Base-by-base conservation (phyloP, 2,329 filamentous ascomycete genomes). In the Curvularia verruculosa region DNA sequence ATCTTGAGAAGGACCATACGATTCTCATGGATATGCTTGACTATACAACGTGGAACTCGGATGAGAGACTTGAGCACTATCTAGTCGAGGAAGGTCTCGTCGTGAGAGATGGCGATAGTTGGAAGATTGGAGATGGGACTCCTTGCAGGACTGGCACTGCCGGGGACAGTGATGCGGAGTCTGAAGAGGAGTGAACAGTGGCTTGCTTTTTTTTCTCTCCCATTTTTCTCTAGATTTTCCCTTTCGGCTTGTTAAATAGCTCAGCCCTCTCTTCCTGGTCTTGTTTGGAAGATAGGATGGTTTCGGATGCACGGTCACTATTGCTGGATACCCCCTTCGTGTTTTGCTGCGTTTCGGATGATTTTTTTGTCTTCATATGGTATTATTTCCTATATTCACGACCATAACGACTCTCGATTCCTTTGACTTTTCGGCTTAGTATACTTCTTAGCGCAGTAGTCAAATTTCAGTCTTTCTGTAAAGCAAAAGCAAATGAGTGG, bases 1-100 rank as follows among this genome's bases (percentile, higher is more conserved):
- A 97, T 73, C 82, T 94, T 44, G 91, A 95, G 75, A 83, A 74
- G 74, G 80, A 75, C 43, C 78, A 68, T 75, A 75, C 65, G 43
- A 52, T 29, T 6, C 58, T 57, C 15, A 34, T 49, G 2, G 59
- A 55, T 7, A 60, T 66, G 37, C 49, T 65, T 21, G 64, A 74
- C 36, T 28, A 50, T 5, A 31, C 48, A 7, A 58, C 48, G 5
- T 77, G 75, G 75, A 67, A 64, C 18, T 41, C 43, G 1, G 74
- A 77, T 37, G 45, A 43, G 3, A 56, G 49, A 5, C 66, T 79
- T 15, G 72, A 79, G 59, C 51, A 62, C 9, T 83, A 79, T 70
- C 65, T 82, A 28, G 29, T 75, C 9, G 52, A 66, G 0, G 75
- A 81, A 57, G 74, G 75, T 1, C 60, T 82, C 29, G 67, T 81